Percentiles rank a stretch among this genome's conserved stretches.
Evolutionary conservation across 164 flowering plant species (phyloP).

Genomic region (Piper longum): DNA sequence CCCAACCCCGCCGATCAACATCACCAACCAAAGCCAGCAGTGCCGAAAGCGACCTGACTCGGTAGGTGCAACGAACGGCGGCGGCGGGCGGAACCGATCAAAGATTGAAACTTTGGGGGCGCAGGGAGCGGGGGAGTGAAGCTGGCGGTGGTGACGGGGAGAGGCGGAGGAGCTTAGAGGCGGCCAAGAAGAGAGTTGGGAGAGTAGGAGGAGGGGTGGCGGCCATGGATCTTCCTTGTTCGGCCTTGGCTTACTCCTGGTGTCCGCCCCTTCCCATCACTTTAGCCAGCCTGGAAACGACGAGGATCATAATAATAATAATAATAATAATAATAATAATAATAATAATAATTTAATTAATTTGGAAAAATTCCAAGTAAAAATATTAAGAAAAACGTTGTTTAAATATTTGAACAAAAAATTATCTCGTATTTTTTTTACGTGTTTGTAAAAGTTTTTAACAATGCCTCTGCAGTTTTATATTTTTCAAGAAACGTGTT

Average conservation of each 20-base stretch:
- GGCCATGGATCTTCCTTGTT: slow-evolving; percentile 2
- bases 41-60: not conserved
- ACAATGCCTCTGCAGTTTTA: too few relatives aligned
- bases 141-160: not conserved
- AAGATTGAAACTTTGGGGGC: not conserved
- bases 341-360: too few relatives aligned
- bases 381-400: too few relatives aligned
- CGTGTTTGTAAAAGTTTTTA: too few relatives aligned
- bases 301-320: too few relatives aligned
- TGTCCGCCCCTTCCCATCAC: too few relatives aligned
- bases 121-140: not conserved
- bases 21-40: not conserved
- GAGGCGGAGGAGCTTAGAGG: not conserved
- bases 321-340: too few relatives aligned
- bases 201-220: not conserved
- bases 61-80: slow-evolving; percentile 3
- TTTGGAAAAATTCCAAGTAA: too few relatives aligned
- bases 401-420: too few relatives aligned
- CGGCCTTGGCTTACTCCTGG: not conserved
- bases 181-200: not conserved
- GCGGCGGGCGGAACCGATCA: not conserved
- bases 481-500: too few relatives aligned
- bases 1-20: not conserved
- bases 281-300: too few relatives aligned
- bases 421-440: too few relatives aligned